A percentile compares a stretch with the other conserved stretches of the same genome.
Conservation (phyloP, 305 asterid genomes). For the Caryopteris hybrid region DNA sequence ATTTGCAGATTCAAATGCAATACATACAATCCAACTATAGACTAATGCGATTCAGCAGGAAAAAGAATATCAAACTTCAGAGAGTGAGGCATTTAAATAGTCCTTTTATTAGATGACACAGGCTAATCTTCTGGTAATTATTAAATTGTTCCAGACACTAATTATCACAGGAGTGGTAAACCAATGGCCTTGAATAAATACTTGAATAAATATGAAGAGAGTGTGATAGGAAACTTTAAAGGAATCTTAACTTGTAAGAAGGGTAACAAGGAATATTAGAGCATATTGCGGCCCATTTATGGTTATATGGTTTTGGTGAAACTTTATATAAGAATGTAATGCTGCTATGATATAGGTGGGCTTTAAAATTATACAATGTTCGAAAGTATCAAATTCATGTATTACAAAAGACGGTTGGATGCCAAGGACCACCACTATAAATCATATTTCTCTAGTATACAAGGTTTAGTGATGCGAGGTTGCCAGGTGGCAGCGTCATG, state of each 20-base stretch:
- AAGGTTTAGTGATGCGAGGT: not conserved
- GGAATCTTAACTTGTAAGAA: not conserved
- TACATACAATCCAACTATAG: not conserved
- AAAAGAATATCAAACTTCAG: not conserved
- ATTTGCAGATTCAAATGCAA: not conserved
- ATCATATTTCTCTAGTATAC: not conserved
- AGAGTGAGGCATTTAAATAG: not conserved
- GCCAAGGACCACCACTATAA: not conserved
- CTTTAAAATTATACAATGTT: not conserved
- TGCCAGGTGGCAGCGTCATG: not conserved
- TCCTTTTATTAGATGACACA: not conserved
- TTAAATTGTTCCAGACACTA: not conserved
- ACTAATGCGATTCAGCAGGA: not conserved
- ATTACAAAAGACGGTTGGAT: not conserved
- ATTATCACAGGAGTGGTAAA: not conserved
- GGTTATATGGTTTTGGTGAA: not conserved
- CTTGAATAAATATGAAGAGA: not conserved
- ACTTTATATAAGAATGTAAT: not conserved
- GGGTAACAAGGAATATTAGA: not conserved
- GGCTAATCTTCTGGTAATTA: not conserved
- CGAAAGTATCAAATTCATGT: not conserved
- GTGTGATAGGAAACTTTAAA: not conserved
- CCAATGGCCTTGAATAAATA: slow-evolving; percentile 5
- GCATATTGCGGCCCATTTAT: not conserved
- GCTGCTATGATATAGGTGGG: not conserved